These are phyloP conservation scores for Podosphaera xanthii DNA, from an alignment of 2,329 filamentous ascomycete species.

Conservation along the genomic window DNA sequence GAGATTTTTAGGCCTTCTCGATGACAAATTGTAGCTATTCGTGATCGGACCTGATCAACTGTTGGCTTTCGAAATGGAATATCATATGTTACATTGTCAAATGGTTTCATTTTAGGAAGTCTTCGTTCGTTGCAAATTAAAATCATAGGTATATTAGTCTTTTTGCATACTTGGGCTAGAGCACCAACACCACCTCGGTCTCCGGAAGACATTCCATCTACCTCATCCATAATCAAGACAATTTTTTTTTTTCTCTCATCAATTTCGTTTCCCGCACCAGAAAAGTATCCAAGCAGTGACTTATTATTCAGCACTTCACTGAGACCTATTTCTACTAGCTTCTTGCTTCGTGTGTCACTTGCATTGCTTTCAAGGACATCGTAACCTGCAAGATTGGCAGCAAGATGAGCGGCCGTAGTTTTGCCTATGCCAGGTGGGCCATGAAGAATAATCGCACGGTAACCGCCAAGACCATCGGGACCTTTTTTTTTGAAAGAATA, in stretches of 20 bases:
- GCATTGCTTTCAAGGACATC: slow-evolving; percentile 91
- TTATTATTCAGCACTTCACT: slow-evolving; percentile 83
- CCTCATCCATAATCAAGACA: slow-evolving; percentile 94
- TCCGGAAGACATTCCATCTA: slow-evolving; percentile 95
- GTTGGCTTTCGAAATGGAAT: slow-evolving; percentile 75
- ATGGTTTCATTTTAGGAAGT: slow-evolving; percentile 94
- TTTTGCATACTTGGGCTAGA: slow-evolving; percentile 82
- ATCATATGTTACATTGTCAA: slow-evolving; percentile 68
- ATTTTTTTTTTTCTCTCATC: slow-evolving; percentile 74
- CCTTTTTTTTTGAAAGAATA: slow-evolving; percentile 65
- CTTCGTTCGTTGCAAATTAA: slow-evolving; percentile 92
- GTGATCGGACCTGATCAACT: slow-evolving; percentile 70
- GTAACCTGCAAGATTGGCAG: slow-evolving; percentile 79
- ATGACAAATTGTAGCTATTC: slow-evolving; percentile 88
- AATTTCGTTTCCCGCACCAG: slow-evolving; percentile 58
- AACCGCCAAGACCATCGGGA: slow-evolving; percentile 59
- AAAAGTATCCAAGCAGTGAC: slow-evolving; percentile 77
- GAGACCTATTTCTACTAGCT: slow-evolving; percentile 73
- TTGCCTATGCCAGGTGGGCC: slow-evolving; percentile 94
- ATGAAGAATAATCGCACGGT: slow-evolving; percentile 81
- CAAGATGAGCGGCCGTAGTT: slow-evolving; percentile 85
- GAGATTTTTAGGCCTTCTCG: slow-evolving; percentile 77
- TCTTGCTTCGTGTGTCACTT: slow-evolving; percentile 89
- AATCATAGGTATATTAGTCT: slow-evolving; percentile 84
- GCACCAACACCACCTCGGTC: slow-evolving; percentile 91